Evolutionary conservation across 257 asterid species (phyloP).

Genomic region (Lithospermum erythrorhizon): DNA sequence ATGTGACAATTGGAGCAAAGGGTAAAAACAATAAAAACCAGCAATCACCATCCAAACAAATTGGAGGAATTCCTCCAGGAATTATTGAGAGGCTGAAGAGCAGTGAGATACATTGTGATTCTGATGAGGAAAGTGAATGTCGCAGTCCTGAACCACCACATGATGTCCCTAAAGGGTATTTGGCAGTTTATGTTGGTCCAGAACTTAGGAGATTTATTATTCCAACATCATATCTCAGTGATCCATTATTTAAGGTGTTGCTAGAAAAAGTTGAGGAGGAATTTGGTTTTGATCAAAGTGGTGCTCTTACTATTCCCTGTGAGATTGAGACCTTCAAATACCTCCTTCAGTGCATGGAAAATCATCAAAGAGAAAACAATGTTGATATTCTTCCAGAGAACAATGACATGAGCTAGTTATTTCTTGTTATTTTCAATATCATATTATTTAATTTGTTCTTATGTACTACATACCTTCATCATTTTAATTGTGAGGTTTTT

Average conservation of each 20-base stretch:
- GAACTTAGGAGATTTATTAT: conserved; percentile 53
- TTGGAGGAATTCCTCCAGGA: conserved; percentile 30
- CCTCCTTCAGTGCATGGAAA: conserved; percentile 30
- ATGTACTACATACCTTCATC: too few relatives aligned
- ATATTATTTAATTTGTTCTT: too few relatives aligned
- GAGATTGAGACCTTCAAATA: conserved; percentile 42
- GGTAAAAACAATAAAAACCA: conserved; percentile 4
- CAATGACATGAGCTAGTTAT: background rate
- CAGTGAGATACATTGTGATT: conserved; percentile 15
- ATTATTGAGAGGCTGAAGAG: conserved; percentile 21
- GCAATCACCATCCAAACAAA: background rate
- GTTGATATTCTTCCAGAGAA: background rate
- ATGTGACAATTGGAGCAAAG: conserved; percentile 32
- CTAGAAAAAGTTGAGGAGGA: conserved; percentile 67
- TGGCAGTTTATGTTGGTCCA: conserved; percentile 37
- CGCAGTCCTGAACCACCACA: conserved; percentile 31
- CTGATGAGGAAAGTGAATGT: conserved; percentile 28
- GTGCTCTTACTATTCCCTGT: conserved; percentile 65
- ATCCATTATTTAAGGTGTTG: conserved; percentile 50
- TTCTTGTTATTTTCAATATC: too few relatives aligned
- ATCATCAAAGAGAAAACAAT: conserved; percentile 19
- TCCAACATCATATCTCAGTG: conserved; percentile 51
- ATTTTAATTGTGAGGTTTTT: too few relatives aligned
- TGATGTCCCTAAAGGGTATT: conserved; percentile 30
- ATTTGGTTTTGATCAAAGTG: conserved; percentile 64